phyloP scores from a whole-genome alignment of 192 early-diverging fungal genomes.

The Coemansia sp. region DNA sequence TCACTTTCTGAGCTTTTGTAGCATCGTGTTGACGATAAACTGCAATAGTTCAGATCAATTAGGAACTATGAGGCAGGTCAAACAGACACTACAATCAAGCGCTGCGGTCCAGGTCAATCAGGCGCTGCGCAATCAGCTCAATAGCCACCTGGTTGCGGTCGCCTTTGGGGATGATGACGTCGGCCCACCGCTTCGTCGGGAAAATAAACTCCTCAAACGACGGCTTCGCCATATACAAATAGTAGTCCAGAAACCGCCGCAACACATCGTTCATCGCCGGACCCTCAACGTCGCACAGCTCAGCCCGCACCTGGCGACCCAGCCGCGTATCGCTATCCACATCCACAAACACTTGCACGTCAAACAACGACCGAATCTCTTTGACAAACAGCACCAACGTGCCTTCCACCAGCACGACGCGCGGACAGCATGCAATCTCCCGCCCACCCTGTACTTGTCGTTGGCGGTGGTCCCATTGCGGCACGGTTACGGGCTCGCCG shows the following conservation, averaged over 20 bases:
- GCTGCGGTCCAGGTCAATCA: constrained; percentile 41
- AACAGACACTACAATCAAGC: neutral
- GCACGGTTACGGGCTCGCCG: constrained; percentile 57
- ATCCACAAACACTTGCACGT: constrained; percentile 83
- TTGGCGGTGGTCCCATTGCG: constrained; percentile 62
- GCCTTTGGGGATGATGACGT: constrained; percentile 73
- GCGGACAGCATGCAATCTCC: constrained; percentile 49
- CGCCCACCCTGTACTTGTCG: constrained; percentile 22
- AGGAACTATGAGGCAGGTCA: no score
- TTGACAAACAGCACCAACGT: constrained; percentile 74
- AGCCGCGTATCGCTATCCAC: constrained; percentile 81
- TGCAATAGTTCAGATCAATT: no score
- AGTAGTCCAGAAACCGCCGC: constrained; percentile 63
- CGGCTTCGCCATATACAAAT: constrained; percentile 78
- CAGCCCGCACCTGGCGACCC: constrained; percentile 36
- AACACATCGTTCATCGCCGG: constrained; percentile 36
- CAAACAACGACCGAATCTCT: constrained; percentile 64
- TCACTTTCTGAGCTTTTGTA: no score
- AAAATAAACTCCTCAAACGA: constrained; percentile 86
- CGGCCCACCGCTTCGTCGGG: constrained; percentile 75
- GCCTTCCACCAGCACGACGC: constrained; percentile 78
- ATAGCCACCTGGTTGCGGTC: constrained; percentile 63
- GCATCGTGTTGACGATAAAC: no score
- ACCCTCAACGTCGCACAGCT: constrained; percentile 23
- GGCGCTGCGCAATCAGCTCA: constrained; percentile 60